Percentiles rank a stretch among this genome's conserved stretches.
phyloP scores from a whole-genome alignment of 345 rosid genomes.

The Laguncularia racemosa region DNA sequence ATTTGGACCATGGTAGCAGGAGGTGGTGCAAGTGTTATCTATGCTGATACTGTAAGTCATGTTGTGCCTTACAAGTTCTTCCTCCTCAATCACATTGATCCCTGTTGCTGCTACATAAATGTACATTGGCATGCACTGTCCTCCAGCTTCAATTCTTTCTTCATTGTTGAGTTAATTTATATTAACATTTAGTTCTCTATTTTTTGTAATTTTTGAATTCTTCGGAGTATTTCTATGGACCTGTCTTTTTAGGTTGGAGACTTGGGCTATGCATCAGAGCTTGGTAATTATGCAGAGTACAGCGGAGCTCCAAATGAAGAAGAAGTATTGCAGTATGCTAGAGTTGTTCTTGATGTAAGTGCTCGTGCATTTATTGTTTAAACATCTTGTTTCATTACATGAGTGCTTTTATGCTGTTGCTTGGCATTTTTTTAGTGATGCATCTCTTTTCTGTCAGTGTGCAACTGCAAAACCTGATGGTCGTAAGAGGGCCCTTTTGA shows the following conservation, averaged over 20 bases:
- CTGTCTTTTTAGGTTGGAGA: slow-evolving; percentile 73
- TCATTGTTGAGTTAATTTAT: too few species aligned
- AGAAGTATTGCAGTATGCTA: slow-evolving; percentile 94
- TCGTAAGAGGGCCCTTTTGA: slow-evolving; percentile 79
- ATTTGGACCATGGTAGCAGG: slow-evolving; percentile 99
- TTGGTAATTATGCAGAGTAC: slow-evolving; percentile 94
- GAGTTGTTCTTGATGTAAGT: slow-evolving; percentile 93
- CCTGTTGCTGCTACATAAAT: not conserved
- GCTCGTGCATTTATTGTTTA: slow-evolving; percentile 4
- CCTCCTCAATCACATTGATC: not conserved
- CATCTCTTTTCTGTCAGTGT: slow-evolving; percentile 35
- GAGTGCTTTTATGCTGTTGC: not conserved
- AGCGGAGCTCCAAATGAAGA: slow-evolving; percentile 99
- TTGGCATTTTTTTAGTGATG: too few species aligned
- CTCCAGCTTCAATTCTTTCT: too few species aligned
- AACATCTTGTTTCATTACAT: not conserved
- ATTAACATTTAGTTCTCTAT: too few species aligned
- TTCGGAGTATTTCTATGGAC: slow-evolving; percentile 5
- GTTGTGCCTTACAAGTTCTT: slow-evolving; percentile 2
- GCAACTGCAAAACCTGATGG: slow-evolving; percentile 92
- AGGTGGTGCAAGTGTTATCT: slow-evolving; percentile 97
- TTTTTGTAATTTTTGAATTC: too few species aligned
- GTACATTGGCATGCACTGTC: not conserved
- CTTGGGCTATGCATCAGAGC: slow-evolving; percentile 94
- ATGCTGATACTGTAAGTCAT: slow-evolving; percentile 81